Percentiles rank a stretch among this genome's conserved stretches.
phyloP scores from a whole-genome alignment of 306 rosid genomes.

The Styphnolobium japonicum region DNA sequence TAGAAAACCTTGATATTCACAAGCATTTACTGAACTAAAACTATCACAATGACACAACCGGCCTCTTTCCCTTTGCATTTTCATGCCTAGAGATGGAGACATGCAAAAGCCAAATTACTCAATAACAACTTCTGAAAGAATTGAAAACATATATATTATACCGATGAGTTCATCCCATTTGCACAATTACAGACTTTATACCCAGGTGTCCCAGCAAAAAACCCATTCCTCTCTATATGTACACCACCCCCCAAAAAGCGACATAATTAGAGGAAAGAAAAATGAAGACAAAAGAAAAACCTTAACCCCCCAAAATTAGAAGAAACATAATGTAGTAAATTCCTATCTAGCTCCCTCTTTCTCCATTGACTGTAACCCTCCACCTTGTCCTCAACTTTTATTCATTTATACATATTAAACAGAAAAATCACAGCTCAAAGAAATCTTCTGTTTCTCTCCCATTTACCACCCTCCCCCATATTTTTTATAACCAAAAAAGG shows the following conservation, averaged over 20 bases:
- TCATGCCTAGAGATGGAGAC: not conserved
- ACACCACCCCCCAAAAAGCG: conserved; percentile 61
- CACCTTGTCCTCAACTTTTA: conserved; percentile 53
- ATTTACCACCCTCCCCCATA: conserved; percentile 41
- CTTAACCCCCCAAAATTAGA: conserved; percentile 42
- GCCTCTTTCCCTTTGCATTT: not conserved
- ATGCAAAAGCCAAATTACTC: not conserved
- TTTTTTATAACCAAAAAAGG: conserved; percentile 32
- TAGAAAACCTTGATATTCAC: conserved; percentile 1
- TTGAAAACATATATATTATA: conserved; percentile 53
- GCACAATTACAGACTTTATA: conserved; percentile 52
- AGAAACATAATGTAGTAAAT: conserved; percentile 47
- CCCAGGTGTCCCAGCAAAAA: conserved; percentile 56
- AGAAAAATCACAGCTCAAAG: conserved; percentile 62
- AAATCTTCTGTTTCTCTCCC: conserved; percentile 43
- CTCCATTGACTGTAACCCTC: conserved; percentile 48
- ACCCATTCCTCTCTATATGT: conserved; percentile 64
- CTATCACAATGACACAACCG: not conserved
- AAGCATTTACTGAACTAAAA: not conserved
- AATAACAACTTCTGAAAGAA: conserved; percentile 34
- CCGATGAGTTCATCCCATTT: conserved; percentile 53
- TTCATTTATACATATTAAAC: conserved; percentile 76
- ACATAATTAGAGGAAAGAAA: conserved; percentile 34
- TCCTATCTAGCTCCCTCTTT: conserved; percentile 48
- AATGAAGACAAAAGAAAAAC: conserved; percentile 32